These are phyloP conservation scores for Spergularia azorica DNA, from an alignment of 179 eudicot genomes.

Conservation along the genomic window DNA sequence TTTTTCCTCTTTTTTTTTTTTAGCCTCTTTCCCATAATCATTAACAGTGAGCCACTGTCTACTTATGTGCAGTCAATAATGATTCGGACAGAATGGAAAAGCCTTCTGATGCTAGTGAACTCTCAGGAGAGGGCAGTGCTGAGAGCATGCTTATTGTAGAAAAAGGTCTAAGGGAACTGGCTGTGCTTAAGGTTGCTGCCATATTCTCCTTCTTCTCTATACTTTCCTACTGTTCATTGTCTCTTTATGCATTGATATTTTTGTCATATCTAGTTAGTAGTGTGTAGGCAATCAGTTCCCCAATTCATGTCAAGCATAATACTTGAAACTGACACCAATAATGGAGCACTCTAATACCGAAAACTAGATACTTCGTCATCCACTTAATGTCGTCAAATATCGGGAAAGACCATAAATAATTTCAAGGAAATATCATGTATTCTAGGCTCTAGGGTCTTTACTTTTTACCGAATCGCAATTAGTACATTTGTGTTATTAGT, in stretches of 20 bases:
- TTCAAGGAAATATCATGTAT: too few relatives aligned
- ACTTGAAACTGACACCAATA: background rate
- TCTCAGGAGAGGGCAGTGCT: constrained; percentile 59
- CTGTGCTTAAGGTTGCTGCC: constrained; percentile 65
- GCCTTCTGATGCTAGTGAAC: constrained; percentile 34
- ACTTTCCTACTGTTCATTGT: background rate
- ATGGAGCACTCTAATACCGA: background rate
- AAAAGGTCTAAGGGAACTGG: constrained; percentile 80
- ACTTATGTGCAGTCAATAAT: constrained; percentile 46
- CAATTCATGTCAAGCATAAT: background rate
- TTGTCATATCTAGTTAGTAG: background rate
- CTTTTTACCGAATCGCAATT: too few relatives aligned
- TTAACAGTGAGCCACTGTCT: constrained; percentile 4
- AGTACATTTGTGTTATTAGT: too few relatives aligned
- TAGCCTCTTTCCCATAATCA: background rate
- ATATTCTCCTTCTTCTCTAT: constrained; percentile 11
- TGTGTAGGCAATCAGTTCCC: too few relatives aligned
- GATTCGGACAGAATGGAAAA: constrained; percentile 52
- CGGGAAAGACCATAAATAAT: too few relatives aligned
- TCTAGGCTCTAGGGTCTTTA: too few relatives aligned
- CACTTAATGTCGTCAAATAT: too few relatives aligned
- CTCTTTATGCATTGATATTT: constrained; percentile 1
- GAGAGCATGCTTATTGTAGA: constrained; percentile 97
- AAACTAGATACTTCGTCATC: background rate
- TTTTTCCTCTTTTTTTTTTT: background rate